A percentile compares a stretch with the other conserved stretches of the same genome.
Conservation (phyloP, 192 early-diverging fungal genomes). For the Coemansia sp. region DNA sequence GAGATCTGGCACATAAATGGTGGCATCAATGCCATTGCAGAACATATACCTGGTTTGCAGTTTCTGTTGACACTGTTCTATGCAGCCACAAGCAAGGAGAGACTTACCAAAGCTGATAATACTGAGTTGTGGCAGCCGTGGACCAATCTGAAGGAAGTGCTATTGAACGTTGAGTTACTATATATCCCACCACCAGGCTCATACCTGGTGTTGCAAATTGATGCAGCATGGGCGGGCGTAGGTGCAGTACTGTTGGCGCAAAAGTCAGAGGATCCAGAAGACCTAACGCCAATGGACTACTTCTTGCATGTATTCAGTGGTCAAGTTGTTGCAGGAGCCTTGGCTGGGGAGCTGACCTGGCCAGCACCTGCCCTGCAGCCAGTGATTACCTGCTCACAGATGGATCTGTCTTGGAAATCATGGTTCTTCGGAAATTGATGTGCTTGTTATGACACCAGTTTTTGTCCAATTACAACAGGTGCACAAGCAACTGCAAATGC, state of each 20-base stretch:
- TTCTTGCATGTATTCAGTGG: slow-evolving; percentile 25
- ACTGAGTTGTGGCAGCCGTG: slow-evolving; percentile 4
- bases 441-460: too few species aligned
- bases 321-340: too few species aligned
- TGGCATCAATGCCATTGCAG: slow-evolving; percentile 23
- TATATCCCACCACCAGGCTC: slow-evolving; percentile 12
- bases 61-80: slow-evolving; percentile 17
- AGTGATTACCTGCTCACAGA: too few species aligned
- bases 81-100: not conserved
- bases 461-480: too few species aligned
- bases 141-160: not conserved
- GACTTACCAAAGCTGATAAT: slow-evolving; percentile 13
- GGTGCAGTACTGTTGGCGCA: not conserved
- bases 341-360: too few species aligned
- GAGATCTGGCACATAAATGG: slow-evolving; percentile 21
- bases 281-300: slow-evolving; percentile 21
- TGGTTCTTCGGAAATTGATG: too few species aligned
- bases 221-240: not conserved
- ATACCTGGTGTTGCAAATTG: slow-evolving; percentile 9
- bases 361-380: too few species aligned
- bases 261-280: not conserved
- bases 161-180: slow-evolving; percentile 14
- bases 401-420: too few species aligned
- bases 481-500: too few species aligned
- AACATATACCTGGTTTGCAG: slow-evolving; percentile 18